Evolutionary conservation across 164 flowering plant species (phyloP).

Genomic region (Magnolia kwangsiensis): DNA sequence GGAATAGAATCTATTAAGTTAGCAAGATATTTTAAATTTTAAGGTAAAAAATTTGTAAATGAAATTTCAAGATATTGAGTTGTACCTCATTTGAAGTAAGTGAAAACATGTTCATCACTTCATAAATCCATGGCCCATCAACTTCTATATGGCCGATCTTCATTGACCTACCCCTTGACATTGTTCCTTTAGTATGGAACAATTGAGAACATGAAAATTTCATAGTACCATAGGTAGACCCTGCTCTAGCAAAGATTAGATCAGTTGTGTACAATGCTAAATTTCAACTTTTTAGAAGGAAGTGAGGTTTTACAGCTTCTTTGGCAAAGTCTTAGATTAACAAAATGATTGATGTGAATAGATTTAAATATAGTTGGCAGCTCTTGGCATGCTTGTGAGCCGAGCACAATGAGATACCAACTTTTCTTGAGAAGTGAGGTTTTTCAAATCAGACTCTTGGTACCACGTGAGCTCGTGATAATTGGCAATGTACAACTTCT

Average conservation of each 20-base stretch:
- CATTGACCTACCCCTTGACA: neutral
- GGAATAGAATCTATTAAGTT: no score
- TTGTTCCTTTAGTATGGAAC: neutral
- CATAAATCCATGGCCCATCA: neutral
- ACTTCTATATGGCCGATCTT: neutral
- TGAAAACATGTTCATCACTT: neutral
- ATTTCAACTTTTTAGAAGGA: neutral
- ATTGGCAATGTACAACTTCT: neutral
- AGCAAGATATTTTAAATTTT: no score
- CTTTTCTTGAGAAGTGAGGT: neutral
- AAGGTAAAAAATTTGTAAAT: no score
- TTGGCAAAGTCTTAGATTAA: neutral
- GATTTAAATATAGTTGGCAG: neutral
- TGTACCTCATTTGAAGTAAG: no score
- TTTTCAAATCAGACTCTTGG: neutral
- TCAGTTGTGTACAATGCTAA: neutral
- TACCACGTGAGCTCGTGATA: neutral
- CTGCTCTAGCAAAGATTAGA: neutral
- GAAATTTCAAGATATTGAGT: no score
- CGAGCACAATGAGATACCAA: constrained; percentile 4
- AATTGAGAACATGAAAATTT: neutral
- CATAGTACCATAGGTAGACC: constrained; percentile 6
- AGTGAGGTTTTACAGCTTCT: neutral
- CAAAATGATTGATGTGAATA: neutral
- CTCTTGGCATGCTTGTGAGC: neutral